Evolutionary conservation across 1,139 yeast species (phyloP).

Genomic region (Pichia norvegensis): DNA sequence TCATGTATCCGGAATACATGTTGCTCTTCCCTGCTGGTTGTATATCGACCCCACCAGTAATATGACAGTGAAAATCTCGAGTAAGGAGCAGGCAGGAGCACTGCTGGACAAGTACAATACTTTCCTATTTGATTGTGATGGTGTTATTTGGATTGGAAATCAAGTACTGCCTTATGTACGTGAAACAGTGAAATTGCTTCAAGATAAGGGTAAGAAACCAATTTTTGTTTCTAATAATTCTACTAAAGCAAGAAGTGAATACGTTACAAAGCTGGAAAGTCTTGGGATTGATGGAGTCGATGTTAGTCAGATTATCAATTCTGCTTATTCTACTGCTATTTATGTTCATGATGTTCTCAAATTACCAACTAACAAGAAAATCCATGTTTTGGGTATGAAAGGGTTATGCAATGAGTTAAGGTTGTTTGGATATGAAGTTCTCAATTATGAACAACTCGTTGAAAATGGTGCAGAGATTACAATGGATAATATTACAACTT

Average conservation of each 20-base stretch:
- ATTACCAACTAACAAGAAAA: slow-evolving; percentile 57
- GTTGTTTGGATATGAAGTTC: slow-evolving; percentile 56
- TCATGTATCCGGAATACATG: no score
- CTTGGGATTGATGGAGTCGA: slow-evolving; percentile 61
- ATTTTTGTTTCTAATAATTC: slow-evolving; percentile 94
- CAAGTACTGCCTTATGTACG: slow-evolving; percentile 62
- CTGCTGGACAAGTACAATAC: slow-evolving; percentile 64
- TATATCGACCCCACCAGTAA: no score
- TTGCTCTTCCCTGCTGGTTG: no score
- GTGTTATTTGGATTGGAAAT: slow-evolving; percentile 84
- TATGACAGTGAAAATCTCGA: slow-evolving; percentile 33
- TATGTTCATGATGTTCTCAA: slow-evolving; percentile 71
- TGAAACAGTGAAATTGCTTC: slow-evolving; percentile 55
- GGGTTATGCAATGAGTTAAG: slow-evolving; percentile 73
- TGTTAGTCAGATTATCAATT: slow-evolving; percentile 72
- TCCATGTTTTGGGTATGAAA: slow-evolving; percentile 78
- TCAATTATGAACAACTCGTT: slow-evolving; percentile 34
- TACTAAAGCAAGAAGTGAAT: slow-evolving; percentile 75
- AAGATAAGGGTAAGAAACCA: slow-evolving; percentile 50
- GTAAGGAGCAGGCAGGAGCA: slow-evolving; percentile 40
- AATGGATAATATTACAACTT: slow-evolving; percentile 41
- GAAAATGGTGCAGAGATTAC: slow-evolving; percentile 32
- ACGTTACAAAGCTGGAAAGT: slow-evolving; percentile 64
- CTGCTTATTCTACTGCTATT: slow-evolving; percentile 86
- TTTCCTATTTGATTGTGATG: slow-evolving; percentile 90